A percentile compares a stretch with the other conserved stretches of the same genome.
These are phyloP conservation scores for Paramecium tetraurelia DNA, from an alignment of 73 alveolate genomes.

Conservation along the genomic window DNA sequence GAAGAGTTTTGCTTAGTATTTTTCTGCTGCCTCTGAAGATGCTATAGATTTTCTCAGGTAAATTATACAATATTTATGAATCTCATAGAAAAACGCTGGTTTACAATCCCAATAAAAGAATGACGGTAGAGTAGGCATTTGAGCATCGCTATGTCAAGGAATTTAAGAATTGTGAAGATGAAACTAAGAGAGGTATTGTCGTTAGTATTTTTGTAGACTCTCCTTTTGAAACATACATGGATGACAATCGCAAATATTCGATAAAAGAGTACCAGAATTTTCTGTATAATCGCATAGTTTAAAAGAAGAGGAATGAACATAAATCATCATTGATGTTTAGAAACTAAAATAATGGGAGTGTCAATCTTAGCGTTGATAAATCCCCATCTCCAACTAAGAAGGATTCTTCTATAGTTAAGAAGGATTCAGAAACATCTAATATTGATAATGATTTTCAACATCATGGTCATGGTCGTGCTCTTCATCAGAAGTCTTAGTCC, in stretches of 20 bases:
- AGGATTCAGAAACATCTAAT: not conserved
- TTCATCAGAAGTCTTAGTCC: constrained; percentile 18
- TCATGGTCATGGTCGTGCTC: not conserved
- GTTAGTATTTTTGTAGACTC: not conserved
- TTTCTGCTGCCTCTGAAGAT: constrained; percentile 72
- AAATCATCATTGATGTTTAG: not conserved
- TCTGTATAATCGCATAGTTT: not conserved
- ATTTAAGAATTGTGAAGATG: not conserved
- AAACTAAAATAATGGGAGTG: not conserved
- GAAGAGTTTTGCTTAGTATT: constrained; percentile 59
- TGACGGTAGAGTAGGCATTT: constrained; percentile 69
- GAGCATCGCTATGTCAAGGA: constrained; percentile 36
- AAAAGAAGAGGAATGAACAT: not conserved
- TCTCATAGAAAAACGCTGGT: constrained; percentile 64
- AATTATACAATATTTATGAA: not conserved
- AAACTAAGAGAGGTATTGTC: constrained; percentile 62
- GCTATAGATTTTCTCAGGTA: constrained; percentile 74
- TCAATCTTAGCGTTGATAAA: constrained; percentile 20
- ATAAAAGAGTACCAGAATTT: constrained; percentile 75
- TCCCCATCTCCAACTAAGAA: constrained; percentile 38
- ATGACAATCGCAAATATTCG: constrained; percentile 79
- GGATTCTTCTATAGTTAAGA: not conserved
- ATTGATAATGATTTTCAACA: not conserved
- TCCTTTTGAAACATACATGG: constrained; percentile 73
- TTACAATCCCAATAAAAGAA: constrained; percentile 71